Conservation (phyloP, 2,329 filamentous ascomycete genomes). For the Pseudocercospora macadamiae region DNA sequence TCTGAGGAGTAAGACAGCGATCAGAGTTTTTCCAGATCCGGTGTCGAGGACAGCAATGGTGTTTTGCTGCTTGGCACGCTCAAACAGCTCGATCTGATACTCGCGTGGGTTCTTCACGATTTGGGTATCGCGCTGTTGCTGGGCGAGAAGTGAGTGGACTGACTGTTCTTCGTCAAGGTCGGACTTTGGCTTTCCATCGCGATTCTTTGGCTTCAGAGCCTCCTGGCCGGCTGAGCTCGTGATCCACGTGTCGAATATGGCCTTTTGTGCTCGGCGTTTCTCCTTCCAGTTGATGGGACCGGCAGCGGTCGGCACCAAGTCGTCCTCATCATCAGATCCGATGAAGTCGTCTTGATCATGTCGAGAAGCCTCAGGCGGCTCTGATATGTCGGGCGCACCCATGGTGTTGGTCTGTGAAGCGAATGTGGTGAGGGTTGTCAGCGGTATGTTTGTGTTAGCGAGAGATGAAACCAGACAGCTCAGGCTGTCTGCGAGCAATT, state of each 20-base stretch:
- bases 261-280: conserved; percentile 46
- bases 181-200: conserved; percentile 33
- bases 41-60: conserved; percentile 92
- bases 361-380: conserved; percentile 7
- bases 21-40: conserved; percentile 96
- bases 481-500: neutral
- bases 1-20: conserved; percentile 81
- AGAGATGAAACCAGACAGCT: neutral
- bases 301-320: conserved; percentile 9
- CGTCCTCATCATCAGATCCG: conserved; percentile 30
- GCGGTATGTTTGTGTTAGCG: neutral
- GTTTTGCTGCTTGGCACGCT: conserved; percentile 81
- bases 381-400: conserved; percentile 12
- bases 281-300: conserved; percentile 37
- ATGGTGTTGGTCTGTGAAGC: conserved; percentile 2
- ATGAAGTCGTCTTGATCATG: conserved; percentile 9
- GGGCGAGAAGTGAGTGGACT: conserved; percentile 56
- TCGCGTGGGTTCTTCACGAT: conserved; percentile 81
- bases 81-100: conserved; percentile 90
- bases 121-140: conserved; percentile 50
- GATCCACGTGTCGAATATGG: conserved; percentile 47
- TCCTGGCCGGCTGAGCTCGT: conserved; percentile 47
- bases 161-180: conserved; percentile 54
- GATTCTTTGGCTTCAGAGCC: conserved; percentile 45
- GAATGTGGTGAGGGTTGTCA: neutral